phyloP scores from a whole-genome alignment of 2,329 filamentous ascomycete genomes.

The Aspergillus fumigatiaffinis region DNA sequence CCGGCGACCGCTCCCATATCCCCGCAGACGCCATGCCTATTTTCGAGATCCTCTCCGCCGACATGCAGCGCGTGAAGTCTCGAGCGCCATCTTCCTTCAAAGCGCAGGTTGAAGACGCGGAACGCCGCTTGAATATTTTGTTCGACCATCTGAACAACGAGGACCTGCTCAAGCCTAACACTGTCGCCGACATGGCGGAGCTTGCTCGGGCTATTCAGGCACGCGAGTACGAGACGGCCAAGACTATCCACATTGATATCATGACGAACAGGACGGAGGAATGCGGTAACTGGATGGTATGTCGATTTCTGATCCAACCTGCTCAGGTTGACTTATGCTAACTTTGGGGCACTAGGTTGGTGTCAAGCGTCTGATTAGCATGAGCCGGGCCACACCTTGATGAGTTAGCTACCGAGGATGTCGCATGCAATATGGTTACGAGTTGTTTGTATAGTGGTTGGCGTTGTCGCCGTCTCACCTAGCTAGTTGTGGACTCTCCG shows the following conservation, averaged over 20 bases:
- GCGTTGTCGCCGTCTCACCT: background rate
- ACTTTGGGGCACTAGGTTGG: slow-evolving; percentile 53
- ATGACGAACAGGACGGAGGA: slow-evolving; percentile 73
- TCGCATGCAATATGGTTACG: slow-evolving; percentile 5
- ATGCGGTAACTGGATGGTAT: slow-evolving; percentile 83
- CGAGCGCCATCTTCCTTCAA: slow-evolving; percentile 84
- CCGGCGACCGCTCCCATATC: slow-evolving; percentile 88
- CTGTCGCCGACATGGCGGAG: slow-evolving; percentile 45
- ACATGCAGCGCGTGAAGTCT: slow-evolving; percentile 83
- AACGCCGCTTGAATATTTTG: slow-evolving; percentile 87
- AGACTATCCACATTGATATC: slow-evolving; percentile 68
- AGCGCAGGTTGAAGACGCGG: slow-evolving; percentile 85
- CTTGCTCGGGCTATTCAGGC: slow-evolving; percentile 61
- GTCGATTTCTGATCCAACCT: slow-evolving; percentile 28
- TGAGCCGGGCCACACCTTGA: slow-evolving; percentile 71
- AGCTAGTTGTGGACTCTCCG: no score
- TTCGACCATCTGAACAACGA: slow-evolving; percentile 98
- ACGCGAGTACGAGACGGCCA: slow-evolving; percentile 66
- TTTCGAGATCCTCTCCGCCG: slow-evolving; percentile 73
- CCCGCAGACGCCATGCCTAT: slow-evolving; percentile 70
- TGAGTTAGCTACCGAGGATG: background rate
- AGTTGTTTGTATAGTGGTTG: slow-evolving; percentile 10
- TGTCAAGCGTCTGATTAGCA: slow-evolving; percentile 71
- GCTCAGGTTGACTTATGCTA: background rate
- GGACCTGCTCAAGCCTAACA: slow-evolving; percentile 78